These are phyloP conservation scores for Globisporangium echinulatum DNA, from an alignment of 352 stramenopile species.

Conservation along the genomic window DNA sequence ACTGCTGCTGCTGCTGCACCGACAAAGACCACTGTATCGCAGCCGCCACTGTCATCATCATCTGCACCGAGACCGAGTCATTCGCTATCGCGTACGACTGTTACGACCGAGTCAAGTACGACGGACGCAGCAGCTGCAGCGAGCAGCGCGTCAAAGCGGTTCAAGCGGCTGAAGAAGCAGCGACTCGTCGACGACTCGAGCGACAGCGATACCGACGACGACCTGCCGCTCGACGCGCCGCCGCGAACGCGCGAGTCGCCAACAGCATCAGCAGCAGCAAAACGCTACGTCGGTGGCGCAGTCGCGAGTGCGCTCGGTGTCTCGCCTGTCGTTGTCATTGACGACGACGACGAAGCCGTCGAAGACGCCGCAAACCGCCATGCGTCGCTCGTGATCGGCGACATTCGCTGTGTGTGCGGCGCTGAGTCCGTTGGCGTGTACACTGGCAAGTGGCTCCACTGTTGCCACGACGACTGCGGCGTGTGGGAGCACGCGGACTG, in stretches of 20 bases:
- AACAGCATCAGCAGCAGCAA: background rate
- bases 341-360: slow-evolving; percentile 38
- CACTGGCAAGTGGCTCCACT: slow-evolving; percentile 61
- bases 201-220: slow-evolving; percentile 8
- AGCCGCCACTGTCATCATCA: too few species aligned
- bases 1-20: too few species aligned
- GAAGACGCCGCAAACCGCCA: slow-evolving; percentile 6
- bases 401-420: slow-evolving; percentile 58
- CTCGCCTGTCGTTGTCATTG: slow-evolving; percentile 4
- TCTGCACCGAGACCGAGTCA: background rate
- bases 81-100: background rate
- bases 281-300: too few species aligned
- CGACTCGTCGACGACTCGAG: background rate
- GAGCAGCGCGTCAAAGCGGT: background rate
- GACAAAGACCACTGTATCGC: too few species aligned
- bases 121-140: background rate
- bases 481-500: slow-evolving; percentile 73
- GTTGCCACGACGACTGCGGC: slow-evolving; percentile 50
- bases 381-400: slow-evolving; percentile 18
- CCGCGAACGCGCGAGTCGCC: background rate
- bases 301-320: background rate
- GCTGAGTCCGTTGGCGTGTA: slow-evolving; percentile 40
- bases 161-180: slow-evolving; percentile 12
- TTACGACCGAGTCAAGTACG: background rate
- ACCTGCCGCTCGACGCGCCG: background rate